A percentile compares a stretch with the other conserved stretches of the same genome.
phyloP scores from a whole-genome alignment of 148 eudicot genomes.

The Selenicereus undatus region DNA sequence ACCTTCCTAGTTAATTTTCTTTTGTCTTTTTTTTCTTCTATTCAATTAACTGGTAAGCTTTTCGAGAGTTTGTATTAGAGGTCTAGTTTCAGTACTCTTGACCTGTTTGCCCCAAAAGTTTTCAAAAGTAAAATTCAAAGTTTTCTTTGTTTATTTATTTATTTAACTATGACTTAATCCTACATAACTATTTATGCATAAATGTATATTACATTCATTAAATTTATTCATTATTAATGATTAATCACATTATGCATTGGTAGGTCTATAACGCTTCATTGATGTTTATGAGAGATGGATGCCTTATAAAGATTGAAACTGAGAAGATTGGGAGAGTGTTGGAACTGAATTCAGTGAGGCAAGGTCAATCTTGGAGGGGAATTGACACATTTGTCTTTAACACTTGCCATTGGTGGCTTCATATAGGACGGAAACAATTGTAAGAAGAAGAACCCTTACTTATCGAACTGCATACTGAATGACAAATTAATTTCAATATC shows the following conservation, averaged over 20 bases:
- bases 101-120: too few relatives aligned
- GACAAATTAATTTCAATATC: too few relatives aligned
- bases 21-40: not conserved
- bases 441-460: conserved; percentile 19
- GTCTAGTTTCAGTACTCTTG: too few relatives aligned
- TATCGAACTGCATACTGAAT: not conserved
- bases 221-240: not conserved
- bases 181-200: too few relatives aligned
- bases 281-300: conserved; percentile 42
- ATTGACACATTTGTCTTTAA: conserved; percentile 52
- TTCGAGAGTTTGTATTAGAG: too few relatives aligned
- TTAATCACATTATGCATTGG: not conserved
- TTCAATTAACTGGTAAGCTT: too few relatives aligned
- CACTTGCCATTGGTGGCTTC: conserved; percentile 95
- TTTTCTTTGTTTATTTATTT: too few relatives aligned
- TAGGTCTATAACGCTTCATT: conserved; percentile 45
- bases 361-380: conserved; percentile 39
- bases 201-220: too few relatives aligned
- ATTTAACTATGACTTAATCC: too few relatives aligned
- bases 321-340: conserved; percentile 39
- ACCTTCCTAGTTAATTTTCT: conserved; percentile 36
- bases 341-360: conserved; percentile 42
- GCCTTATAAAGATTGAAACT: conserved; percentile 41
- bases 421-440: conserved; percentile 62
- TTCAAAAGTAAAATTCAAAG: too few relatives aligned